Conservation (phyloP, 305 asterid genomes). For the Fraxinus ornus region DNA sequence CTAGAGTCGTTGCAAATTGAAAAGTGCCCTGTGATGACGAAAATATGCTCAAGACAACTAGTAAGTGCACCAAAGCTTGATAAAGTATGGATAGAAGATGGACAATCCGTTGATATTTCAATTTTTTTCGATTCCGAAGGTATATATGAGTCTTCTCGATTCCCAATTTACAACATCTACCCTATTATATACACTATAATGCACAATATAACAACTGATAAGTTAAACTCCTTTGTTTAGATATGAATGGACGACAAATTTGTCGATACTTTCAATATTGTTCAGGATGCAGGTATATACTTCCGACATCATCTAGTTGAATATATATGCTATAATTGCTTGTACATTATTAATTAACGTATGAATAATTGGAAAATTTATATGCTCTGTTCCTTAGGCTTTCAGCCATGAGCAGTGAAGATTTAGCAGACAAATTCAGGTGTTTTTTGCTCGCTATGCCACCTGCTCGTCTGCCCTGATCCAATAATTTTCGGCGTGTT, state of each 20-base stretch:
- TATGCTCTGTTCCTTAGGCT: not conserved
- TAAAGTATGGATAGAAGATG: not conserved
- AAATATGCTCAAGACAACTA: not conserved
- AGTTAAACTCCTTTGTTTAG: not conserved
- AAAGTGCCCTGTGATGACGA: slow-evolving; percentile 7
- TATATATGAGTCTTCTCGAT: not conserved
- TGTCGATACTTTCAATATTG: not conserved
- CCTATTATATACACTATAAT: not conserved
- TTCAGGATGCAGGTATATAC: not conserved
- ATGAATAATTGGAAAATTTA: not conserved
- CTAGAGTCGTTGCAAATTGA: not conserved
- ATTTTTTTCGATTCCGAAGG: not conserved
- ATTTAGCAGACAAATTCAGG: slow-evolving; percentile 38
- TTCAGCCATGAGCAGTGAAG: not conserved
- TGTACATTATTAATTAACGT: not conserved
- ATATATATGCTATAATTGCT: not conserved
- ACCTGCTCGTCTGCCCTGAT: not conserved
- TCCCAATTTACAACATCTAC: not conserved
- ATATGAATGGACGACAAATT: not conserved
- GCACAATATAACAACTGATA: not conserved
- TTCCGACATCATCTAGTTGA: not conserved
- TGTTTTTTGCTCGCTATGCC: slow-evolving; percentile 55
- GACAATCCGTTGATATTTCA: not conserved
- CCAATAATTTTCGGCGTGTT: not conserved
- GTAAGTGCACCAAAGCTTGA: slow-evolving; percentile 11